Evolutionary conservation across 2,329 filamentous ascomycete species (phyloP).

Genomic region (Colletotrichum coccodes): DNA sequence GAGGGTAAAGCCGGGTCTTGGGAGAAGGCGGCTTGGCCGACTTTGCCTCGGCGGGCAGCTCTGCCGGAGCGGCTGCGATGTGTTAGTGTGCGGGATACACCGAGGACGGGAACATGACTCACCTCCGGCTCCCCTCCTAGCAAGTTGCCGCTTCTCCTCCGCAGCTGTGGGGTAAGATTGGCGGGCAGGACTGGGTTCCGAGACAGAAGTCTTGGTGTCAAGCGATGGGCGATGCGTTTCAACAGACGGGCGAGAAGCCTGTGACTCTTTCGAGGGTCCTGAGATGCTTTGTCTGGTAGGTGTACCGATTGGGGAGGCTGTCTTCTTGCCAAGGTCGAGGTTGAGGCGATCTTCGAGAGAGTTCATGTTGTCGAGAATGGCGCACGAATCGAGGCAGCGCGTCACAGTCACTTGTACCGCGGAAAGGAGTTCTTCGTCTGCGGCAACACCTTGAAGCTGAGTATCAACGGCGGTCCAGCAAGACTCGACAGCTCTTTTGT

Average conservation of each 20-base stretch:
- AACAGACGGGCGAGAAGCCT: constrained; percentile 16
- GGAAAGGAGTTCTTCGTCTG: constrained; percentile 62
- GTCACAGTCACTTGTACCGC: constrained; percentile 65
- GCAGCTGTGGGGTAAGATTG: constrained; percentile 23
- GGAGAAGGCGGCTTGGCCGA: constrained; percentile 30
- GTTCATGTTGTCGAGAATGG: constrained; percentile 68
- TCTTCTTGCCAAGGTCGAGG: constrained; percentile 53
- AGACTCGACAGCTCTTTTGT: constrained; percentile 78
- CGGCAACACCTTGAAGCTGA: constrained; percentile 58
- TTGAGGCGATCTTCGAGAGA: constrained; percentile 64
- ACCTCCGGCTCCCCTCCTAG: constrained; percentile 6
- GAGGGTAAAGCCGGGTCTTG: constrained; percentile 69
- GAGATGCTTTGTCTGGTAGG: constrained; percentile 17
- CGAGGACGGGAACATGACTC: neutral
- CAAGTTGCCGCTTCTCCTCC: constrained; percentile 26
- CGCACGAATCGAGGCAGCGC: constrained; percentile 70
- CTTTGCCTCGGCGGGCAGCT: constrained; percentile 18
- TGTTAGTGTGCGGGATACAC: neutral
- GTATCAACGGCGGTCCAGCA: constrained; percentile 78
- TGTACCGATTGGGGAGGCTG: neutral
- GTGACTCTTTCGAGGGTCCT: constrained; percentile 20
- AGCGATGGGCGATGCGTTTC: constrained; percentile 54
- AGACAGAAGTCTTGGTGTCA: constrained; percentile 11
- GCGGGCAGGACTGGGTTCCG: constrained; percentile 15
- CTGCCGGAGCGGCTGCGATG: neutral